Base-by-base conservation (phyloP, 1,139 yeast genomes). In the Magnusiomyces tetraspermus region DNA sequence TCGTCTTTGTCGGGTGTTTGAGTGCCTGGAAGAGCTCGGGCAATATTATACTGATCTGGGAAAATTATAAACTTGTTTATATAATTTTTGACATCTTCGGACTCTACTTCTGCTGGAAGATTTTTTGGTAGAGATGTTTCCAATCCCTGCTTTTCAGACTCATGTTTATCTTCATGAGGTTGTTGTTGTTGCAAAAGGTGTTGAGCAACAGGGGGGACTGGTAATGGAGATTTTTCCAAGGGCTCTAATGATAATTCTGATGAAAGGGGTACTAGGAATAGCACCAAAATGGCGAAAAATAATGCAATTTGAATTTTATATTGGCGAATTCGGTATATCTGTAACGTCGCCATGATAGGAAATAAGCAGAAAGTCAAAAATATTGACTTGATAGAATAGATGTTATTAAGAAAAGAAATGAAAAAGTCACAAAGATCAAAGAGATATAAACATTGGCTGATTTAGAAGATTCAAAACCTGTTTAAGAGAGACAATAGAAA, bases 281-380 rank as follows among this genome's bases (percentile, higher is more conserved):
- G 22, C 11, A 51, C 28, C 26, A 53, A 49, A 13, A 51, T 46
- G 36, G 46, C 36, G 15, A 53, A 15, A 40, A 53, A 49, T 13
- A 28, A 11, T 8, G 11, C 6, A 28, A 28, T 28, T 8, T 53
- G 56, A 33, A 42, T 46, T 23, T 53, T 53, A 46, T 53, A 53
- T 51, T 48, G 45, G 38, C 56, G 51, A 23, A 53, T 40, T 46
- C 51, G 47, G 42, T 46, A 49, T 24, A 50, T 31, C 21, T 48
- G 26, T 30, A 53, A 53, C 13, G 46, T 53, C 43, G 56, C 49
- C 56, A 53, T 53, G 15, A 33, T 46, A n/a, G n/a, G n/a, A n/a
- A n/a, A n/a, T n/a, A n/a, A n/a, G n/a, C n/a, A n/a, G n/a, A n/a
- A n/a, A n/a, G n/a, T n/a, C n/a, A n/a, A n/a, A n/a, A n/a, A n/a